A percentile compares a stretch with the other conserved stretches of the same genome.
phyloP scores from a whole-genome alignment of 768 basidiomycete genomes.

The Lentinula boryana region DNA sequence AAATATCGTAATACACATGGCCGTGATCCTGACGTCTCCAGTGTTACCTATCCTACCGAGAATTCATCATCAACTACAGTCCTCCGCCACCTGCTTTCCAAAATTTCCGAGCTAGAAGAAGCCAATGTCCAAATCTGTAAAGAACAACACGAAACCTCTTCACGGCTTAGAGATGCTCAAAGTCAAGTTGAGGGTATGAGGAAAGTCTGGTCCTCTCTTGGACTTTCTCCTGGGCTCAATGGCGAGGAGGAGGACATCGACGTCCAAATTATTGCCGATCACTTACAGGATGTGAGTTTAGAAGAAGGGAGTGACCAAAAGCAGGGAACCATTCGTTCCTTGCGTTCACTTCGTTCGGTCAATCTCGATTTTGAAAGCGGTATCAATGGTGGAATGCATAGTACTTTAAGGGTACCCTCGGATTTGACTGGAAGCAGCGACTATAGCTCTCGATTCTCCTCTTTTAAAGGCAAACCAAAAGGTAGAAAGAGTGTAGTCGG shows the following conservation, averaged over 20 bases:
- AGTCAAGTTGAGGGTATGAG: conserved; percentile 67
- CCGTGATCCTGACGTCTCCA: not conserved
- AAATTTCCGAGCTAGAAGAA: conserved; percentile 74
- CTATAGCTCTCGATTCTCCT: not conserved
- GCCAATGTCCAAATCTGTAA: conserved; percentile 61
- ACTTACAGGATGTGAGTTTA: not conserved
- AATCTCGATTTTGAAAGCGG: not conserved
- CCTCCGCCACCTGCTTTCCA: conserved; percentile 49
- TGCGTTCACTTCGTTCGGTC: not conserved
- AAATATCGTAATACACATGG: not conserved
- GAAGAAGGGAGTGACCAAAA: not conserved
- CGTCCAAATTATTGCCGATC: conserved; percentile 29
- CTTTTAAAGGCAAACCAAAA: not conserved
- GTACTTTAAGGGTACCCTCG: not conserved
- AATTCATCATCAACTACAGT: not conserved
- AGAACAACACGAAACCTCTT: conserved; percentile 57
- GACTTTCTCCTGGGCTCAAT: conserved; percentile 31
- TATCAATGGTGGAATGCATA: not conserved
- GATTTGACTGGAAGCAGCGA: not conserved
- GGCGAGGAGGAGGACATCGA: conserved; percentile 25
- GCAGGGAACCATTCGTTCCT: conserved; percentile 28
- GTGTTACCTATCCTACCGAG: not conserved
- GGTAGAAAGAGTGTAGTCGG: conserved; percentile 50
- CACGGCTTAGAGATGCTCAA: conserved; percentile 62
- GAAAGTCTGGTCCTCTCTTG: conserved; percentile 64